Percentiles rank a stretch among this genome's conserved stretches.
Conservation (phyloP, 306 rosid species). For the Prunus campanulata region DNA sequence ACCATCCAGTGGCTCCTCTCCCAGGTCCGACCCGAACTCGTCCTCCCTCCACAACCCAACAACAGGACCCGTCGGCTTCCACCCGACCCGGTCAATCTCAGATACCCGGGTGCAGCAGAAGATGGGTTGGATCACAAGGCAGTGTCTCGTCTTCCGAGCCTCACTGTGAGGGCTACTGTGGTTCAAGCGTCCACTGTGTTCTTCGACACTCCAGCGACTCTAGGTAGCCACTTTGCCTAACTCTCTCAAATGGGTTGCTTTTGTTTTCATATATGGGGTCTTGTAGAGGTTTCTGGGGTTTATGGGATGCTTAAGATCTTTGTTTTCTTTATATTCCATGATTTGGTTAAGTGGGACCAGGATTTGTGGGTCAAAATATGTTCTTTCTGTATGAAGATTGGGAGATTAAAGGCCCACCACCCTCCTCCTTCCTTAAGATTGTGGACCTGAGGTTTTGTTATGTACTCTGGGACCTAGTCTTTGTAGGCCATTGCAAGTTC, state of each 20-base stretch:
- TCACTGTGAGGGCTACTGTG: slow-evolving; percentile 61
- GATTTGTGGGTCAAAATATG: background rate
- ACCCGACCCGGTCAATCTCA: background rate
- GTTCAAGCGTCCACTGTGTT: slow-evolving; percentile 75
- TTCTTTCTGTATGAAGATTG: background rate
- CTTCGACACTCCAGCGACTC: slow-evolving; percentile 75
- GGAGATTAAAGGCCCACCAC: background rate
- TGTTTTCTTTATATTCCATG: background rate
- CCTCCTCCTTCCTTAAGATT: background rate
- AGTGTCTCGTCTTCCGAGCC: slow-evolving; percentile 35
- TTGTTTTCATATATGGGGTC: background rate
- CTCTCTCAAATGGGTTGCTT: background rate
- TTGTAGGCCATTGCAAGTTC: background rate
- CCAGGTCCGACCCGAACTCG: slow-evolving; percentile 29
- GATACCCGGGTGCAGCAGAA: background rate
- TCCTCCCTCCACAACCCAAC: background rate
- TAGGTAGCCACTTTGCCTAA: slow-evolving; percentile 35
- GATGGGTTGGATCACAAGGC: background rate
- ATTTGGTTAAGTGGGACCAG: background rate
- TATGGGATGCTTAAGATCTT: background rate
- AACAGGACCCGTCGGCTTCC: background rate
- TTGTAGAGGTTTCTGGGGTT: background rate
- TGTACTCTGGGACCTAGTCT: background rate
- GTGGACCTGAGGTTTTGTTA: background rate
- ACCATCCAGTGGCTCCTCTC: slow-evolving; percentile 28